These are phyloP conservation scores for Jimgerdemannia flammicorona DNA, from an alignment of 192 early-diverging fungal species.

Conservation along the genomic window DNA sequence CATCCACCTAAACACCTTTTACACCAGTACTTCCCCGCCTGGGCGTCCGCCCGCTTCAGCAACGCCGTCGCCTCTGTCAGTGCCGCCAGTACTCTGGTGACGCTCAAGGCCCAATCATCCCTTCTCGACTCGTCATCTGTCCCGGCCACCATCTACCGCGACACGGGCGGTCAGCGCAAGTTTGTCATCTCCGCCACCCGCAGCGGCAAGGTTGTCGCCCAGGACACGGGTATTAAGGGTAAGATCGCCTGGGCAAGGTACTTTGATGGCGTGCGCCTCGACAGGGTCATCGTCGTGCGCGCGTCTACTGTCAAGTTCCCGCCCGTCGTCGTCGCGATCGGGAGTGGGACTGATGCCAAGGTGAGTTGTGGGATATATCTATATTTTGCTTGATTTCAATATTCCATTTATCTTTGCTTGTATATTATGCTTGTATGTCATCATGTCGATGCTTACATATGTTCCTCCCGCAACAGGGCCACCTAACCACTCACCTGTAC, in stretches of 20 bases:
- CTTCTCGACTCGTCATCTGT: not conserved
- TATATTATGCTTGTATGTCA: not conserved
- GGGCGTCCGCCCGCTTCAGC: slow-evolving; percentile 9
- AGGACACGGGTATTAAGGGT: slow-evolving; percentile 75
- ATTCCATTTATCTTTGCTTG: slow-evolving; percentile 12
- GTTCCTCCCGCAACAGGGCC: slow-evolving; percentile 5
- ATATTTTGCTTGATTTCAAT: slow-evolving; percentile 4
- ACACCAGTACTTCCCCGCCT: slow-evolving; percentile 2
- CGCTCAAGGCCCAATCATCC: slow-evolving; percentile 15
- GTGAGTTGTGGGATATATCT: not conserved
- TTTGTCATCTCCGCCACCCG: slow-evolving; percentile 75
- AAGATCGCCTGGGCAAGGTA: slow-evolving; percentile 72
- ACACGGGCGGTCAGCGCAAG: slow-evolving; percentile 84
- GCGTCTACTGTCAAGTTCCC: slow-evolving; percentile 64
- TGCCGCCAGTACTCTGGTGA: slow-evolving; percentile 7
- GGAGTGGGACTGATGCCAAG: slow-evolving; percentile 8
- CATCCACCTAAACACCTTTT: slow-evolving; percentile 27
- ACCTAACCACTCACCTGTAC: slow-evolving; percentile 31
- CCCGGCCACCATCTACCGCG: slow-evolving; percentile 40
- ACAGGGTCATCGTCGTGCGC: slow-evolving; percentile 49
- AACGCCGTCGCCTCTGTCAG: slow-evolving; percentile 2
- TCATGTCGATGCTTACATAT: not conserved
- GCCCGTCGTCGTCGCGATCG: slow-evolving; percentile 67
- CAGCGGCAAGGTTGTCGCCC: slow-evolving; percentile 78
- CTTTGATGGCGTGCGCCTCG: slow-evolving; percentile 40